Evolutionary conservation across 1,284 basidiomycete species (phyloP), one percentile per base, ranked within the genome.

Genomic region (Phylloporus sp.): DNA sequence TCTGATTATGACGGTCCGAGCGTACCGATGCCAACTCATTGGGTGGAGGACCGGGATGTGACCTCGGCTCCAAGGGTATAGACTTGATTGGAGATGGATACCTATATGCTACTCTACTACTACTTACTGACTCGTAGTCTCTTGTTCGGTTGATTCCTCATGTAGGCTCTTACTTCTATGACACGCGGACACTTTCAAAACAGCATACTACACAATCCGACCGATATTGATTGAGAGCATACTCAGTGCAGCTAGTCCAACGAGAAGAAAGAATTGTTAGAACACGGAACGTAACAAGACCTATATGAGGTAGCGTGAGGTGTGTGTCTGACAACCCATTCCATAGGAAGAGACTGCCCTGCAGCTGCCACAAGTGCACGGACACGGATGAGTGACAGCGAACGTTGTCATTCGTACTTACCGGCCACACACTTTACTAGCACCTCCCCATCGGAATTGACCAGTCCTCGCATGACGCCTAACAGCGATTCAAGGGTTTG

Each of bases 11-110:
- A 72, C 39, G 65, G 66, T 8, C 76, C 76, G 24, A 74, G 69
- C 12, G 54, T 77, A 22, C 74, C 74, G 44, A 75, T 77, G 70
- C 74, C 74, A 22, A 74, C 72, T 0, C 76, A 75, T 47, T 75
- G 76, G 71, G 72, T 76, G 3, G 74, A 75, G 63, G 76, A 78
- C 31, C 74, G 72, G 39, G 75, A 76, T 1, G 64, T n/a, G n/a
- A 52, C 63, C 2, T 26, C 59, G 12, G 47, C 63, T 5, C 24
- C 60, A 6, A 64, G 64, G 34, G 58, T 24, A 37, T 75, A 60
- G 63, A n/a, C 3, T 4, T 15, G 37, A 26, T 51, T 18, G 29
- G 4, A 26, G 24, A 44, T 39, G 11, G 47, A 37, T 32, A 2
- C 13, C 26, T 56, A 24, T 50, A 34, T 47, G 28, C 2, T 49